Base-by-base conservation (phyloP, 331 rosid genomes). In the Saraca asoca region DNA sequence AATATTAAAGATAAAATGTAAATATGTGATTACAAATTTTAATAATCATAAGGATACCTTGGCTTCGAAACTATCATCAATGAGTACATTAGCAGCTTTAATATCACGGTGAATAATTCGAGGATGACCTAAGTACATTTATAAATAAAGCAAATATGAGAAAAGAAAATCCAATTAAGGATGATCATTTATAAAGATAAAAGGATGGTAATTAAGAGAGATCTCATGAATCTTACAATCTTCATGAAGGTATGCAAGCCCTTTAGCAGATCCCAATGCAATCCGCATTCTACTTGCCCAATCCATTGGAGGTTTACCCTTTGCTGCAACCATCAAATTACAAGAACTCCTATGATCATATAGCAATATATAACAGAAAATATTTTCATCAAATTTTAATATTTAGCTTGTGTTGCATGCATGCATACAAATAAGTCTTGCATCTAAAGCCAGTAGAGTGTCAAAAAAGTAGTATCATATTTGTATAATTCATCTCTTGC, bases 161-260 rank as follows among this genome's bases (percentile, higher is more conserved):
- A 8, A 63, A 29, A 42, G 4, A 52, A 24, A 15, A 3, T 16
- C 0, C 14, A 12, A 11, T 7, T 0, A 9, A 31, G 63, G 0
- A 35, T 12, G 12, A 20, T 5, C 9, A 35, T 7, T 3, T 38
- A 39, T 5, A 39, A 39, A 39, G 9, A 8, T 39, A 15, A 7
- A 17, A 3, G 56, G 54, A 55, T 33, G 12, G 14, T 39, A 17
- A 6, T 13, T 42, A 8, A 59, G n/a, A 51, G 45, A 41, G 10
- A 33, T 46, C 2, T 18, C 31, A 24, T 24, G 16, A 58, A 17
- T 62, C 80, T 83, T 79, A 91, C 97, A 92, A 14, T 89, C 96
- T 46, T 89, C 96, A 7, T 92, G 96, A 74, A 92, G 90, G 80
- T 92, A 89, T 2, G 91, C 85, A 61, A 92, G 94, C 46, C 98